Evolutionary conservation across 495 filamentous ascomycete species (phyloP).

Genomic region (Neurospora pannonica): DNA sequence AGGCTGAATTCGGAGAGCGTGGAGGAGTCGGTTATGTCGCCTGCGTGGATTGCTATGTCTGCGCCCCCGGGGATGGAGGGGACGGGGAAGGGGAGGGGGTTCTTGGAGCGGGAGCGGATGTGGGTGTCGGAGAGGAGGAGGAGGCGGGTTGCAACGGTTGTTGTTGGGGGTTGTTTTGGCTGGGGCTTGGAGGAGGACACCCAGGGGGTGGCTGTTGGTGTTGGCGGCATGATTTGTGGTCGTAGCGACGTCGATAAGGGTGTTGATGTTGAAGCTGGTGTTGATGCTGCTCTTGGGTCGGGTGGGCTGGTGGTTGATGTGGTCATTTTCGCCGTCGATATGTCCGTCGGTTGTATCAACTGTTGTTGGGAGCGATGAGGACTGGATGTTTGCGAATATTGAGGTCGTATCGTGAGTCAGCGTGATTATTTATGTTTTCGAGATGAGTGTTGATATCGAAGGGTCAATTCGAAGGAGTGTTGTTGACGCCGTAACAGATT

Average conservation of each 20-base stretch:
- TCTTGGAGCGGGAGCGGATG: conserved; percentile 10
- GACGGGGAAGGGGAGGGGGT: conserved; percentile 2
- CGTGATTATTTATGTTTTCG: not conserved
- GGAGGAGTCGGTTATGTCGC: conserved; percentile 62
- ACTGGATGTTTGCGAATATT: accelerated
- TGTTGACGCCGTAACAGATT: not conserved
- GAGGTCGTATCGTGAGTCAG: not conserved
- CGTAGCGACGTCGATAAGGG: too few relatives aligned
- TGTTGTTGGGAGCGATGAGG: not conserved
- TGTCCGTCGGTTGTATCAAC: not conserved
- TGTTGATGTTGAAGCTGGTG: not conserved
- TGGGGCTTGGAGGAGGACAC: too few relatives aligned
- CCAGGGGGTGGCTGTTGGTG: too few relatives aligned
- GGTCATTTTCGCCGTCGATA: not conserved
- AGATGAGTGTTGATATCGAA: not conserved
- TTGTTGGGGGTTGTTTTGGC: too few relatives aligned
- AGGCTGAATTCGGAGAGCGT: conserved; percentile 42
- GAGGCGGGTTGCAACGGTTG: conserved; percentile 41
- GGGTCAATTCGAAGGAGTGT: not conserved
- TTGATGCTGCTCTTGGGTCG: not conserved
- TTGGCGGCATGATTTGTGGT: too few relatives aligned
- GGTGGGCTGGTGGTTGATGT: not conserved
- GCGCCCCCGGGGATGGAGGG: conserved; percentile 1
- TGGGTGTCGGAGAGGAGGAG: conserved; percentile 60
- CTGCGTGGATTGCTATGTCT: conserved; percentile 64